Conservation (phyloP, 1,139 yeast genomes). For the Magnusiomyces tetraspermus region DNA sequence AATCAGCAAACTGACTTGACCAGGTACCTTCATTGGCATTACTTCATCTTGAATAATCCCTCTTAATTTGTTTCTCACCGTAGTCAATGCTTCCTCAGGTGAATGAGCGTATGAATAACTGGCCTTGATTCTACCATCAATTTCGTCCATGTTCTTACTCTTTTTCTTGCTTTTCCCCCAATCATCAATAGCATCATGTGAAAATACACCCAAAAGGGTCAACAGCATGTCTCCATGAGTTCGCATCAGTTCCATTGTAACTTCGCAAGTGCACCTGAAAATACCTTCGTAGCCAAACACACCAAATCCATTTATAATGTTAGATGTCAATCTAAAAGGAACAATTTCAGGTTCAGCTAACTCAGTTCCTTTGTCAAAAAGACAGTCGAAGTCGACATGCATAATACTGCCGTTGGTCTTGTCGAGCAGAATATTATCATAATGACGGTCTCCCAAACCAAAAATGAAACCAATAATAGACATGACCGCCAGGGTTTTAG, state of each 20-base stretch:
- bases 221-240: constrained; percentile 78
- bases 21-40: constrained; percentile 78
- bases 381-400: constrained; percentile 94
- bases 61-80: constrained; percentile 69
- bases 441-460: constrained; percentile 83
- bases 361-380: constrained; percentile 64
- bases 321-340: constrained; percentile 84
- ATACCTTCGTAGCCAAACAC: constrained; percentile 85
- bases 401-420: constrained; percentile 68
- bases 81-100: constrained; percentile 63
- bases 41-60: constrained; percentile 81
- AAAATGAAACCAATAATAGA: constrained; percentile 86
- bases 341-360: constrained; percentile 82
- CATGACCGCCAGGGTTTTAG: constrained; percentile 88
- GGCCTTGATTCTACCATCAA: constrained; percentile 18
- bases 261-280: constrained; percentile 78
- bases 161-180: constrained; percentile 20
- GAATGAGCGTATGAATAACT: constrained; percentile 26
- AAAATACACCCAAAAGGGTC: constrained; percentile 85
- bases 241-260: constrained; percentile 63
- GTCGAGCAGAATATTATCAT: constrained; percentile 76
- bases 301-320: constrained; percentile 87
- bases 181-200: constrained; percentile 76
- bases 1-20: constrained; percentile 84
- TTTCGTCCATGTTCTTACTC: constrained; percentile 5